Evolutionary conservation across 2,329 filamentous ascomycete genomes (phyloP).

Genomic region (Sporothrix luriei): DNA sequence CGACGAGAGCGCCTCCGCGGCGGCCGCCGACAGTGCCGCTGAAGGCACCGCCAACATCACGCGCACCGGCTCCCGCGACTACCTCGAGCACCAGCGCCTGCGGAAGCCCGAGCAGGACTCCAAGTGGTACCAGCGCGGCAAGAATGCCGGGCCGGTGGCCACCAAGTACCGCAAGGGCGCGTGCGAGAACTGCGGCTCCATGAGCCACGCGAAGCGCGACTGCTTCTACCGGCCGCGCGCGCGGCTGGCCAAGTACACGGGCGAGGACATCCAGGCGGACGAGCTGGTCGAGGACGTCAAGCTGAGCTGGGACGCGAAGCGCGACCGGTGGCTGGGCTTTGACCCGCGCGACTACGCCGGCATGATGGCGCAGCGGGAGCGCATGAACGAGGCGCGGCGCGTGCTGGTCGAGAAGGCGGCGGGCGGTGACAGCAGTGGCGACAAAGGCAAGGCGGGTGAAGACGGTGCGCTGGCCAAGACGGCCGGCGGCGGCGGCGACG

Average conservation of each 20-base stretch:
- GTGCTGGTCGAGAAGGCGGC: conserved; percentile 54
- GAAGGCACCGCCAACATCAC: conserved; percentile 20
- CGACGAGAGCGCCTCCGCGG: conserved; percentile 44
- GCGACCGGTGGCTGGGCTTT: conserved; percentile 98
- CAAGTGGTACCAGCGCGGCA: conserved; percentile 91
- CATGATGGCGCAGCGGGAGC: conserved; percentile 87
- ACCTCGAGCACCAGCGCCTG: conserved; percentile 93
- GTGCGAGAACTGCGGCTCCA: conserved; percentile 96
- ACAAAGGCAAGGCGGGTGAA: background rate
- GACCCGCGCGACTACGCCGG: conserved; percentile 81
- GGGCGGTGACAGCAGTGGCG: conserved; percentile 43
- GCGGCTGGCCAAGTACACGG: conserved; percentile 87
- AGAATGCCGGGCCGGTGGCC: conserved; percentile 79
- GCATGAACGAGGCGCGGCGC: conserved; percentile 75
- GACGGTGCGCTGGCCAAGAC: background rate
- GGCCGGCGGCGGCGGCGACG: conserved; percentile 19
- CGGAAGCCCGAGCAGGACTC: conserved; percentile 74
- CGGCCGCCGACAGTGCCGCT: conserved; percentile 37
- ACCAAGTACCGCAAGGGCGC: conserved; percentile 98
- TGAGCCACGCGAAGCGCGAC: conserved; percentile 95
- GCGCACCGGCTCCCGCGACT: conserved; percentile 52
- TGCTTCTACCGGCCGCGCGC: conserved; percentile 88
- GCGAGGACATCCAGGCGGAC: conserved; percentile 90
- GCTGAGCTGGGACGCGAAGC: conserved; percentile 94
- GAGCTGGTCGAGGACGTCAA: conserved; percentile 83